Percentiles rank a stretch among this genome's conserved stretches.
These are phyloP conservation scores for Microbotryum saponariae DNA, from an alignment of 1,284 basidiomycete genomes.

Conservation along the genomic window DNA sequence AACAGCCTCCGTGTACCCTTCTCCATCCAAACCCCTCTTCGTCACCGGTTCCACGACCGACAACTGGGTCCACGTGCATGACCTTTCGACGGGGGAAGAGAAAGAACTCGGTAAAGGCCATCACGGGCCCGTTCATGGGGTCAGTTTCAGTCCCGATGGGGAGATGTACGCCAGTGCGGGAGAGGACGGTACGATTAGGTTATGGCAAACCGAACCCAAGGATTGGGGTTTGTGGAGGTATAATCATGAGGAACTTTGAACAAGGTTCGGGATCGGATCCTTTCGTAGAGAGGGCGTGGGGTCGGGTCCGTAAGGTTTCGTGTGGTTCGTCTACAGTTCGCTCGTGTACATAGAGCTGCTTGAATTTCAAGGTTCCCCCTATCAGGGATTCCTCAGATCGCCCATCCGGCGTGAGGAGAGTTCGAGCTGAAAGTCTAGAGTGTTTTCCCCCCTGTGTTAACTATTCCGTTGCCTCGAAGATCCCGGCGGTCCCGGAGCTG, in stretches of 20 bases:
- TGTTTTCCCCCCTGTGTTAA: too few species aligned
- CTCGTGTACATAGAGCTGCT: too few species aligned
- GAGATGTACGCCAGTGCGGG: constrained; percentile 95
- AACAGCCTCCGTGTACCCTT: constrained; percentile 83
- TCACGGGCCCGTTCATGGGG: constrained; percentile 77
- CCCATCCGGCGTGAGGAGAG: too few species aligned
- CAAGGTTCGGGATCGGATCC: background rate
- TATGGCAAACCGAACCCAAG: constrained; percentile 94
- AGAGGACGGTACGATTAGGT: constrained; percentile 73
- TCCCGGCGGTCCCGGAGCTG: too few species aligned
- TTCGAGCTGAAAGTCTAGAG: too few species aligned
- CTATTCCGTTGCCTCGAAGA: too few species aligned
- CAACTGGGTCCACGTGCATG: constrained; percentile 94
- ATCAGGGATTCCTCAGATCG: too few species aligned
- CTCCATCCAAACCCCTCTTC: constrained; percentile 71
- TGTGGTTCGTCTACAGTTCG: too few species aligned
- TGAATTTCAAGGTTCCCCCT: too few species aligned
- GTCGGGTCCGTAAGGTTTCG: too few species aligned
- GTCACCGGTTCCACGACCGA: constrained; percentile 83
- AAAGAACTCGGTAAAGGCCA: constrained; percentile 91
- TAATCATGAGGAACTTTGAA: background rate
- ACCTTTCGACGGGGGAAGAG: constrained; percentile 74
- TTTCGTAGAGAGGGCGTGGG: too few species aligned
- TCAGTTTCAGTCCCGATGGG: constrained; percentile 93
- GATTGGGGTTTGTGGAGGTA: constrained; percentile 78